phyloP scores from a whole-genome alignment of 108 stramenopile species.

The Nannochloropsis gaditana region DNA sequence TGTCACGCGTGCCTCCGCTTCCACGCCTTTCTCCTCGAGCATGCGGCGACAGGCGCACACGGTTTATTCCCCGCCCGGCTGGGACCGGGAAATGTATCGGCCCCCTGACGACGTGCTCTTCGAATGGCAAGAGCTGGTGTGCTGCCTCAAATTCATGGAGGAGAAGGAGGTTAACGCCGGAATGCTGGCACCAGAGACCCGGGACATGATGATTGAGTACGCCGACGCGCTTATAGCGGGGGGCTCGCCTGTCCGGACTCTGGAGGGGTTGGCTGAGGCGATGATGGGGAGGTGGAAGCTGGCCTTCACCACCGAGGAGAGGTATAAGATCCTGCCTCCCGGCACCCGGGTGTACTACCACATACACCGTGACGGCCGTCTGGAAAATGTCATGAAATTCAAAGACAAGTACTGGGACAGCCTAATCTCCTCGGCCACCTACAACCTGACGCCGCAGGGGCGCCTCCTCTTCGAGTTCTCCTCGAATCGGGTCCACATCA shows the following conservation, averaged over 20 bases:
- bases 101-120: neutral
- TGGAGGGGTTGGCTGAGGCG: conserved; percentile 9
- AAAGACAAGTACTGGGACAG: conserved; percentile 13
- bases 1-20: neutral
- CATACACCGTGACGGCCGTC: neutral
- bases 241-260: neutral
- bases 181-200: conserved; percentile 4
- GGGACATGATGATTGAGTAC: neutral
- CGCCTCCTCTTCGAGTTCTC: neutral
- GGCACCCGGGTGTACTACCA: neutral
- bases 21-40: neutral
- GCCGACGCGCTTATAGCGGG: neutral
- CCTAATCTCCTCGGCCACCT: neutral
- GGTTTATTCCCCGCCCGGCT: neutral
- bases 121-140: conserved; percentile 12
- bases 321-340: conserved; percentile 17
- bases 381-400: neutral
- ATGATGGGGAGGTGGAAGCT: conserved; percentile 6
- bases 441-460: neutral
- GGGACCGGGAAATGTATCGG: neutral
- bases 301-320: neutral
- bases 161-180: conserved; percentile 16
- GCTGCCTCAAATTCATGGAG: conserved; percentile 20
- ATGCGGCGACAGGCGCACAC: neutral
- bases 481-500: neutral